Evolutionary conservation across 495 filamentous ascomycete species (phyloP), one percentile per base, ranked within the genome.

Genomic region (Penicillium psychrofluorescens): DNA sequence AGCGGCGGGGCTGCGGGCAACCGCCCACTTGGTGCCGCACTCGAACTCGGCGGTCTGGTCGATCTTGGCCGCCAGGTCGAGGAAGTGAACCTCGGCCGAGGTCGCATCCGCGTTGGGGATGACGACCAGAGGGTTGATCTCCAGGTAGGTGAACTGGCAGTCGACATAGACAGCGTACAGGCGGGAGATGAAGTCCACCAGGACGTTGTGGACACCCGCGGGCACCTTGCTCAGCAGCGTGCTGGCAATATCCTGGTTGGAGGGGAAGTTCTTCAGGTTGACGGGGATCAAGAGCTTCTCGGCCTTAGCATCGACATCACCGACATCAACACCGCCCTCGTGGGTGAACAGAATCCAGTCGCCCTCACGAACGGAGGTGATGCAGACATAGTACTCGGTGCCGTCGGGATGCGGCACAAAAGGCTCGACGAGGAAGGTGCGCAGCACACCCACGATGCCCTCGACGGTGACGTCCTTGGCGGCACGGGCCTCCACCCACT

Each of bases 341-440:
- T 97, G 88, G 50, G 88, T 95, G 78, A 98, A 98, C 59, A 97
- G 88, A 68, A 99, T 96, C 88, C 88, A 95, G 71, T 99, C 92
- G 60, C 94, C 92, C 80, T 89, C 85, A 78, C 86, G 80, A 54
- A 90, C 84, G 49, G 85, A 91, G 74, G 92, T 81, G 66, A 90
- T 89, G 83, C 95, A 95, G 72, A 99, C 95, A 71, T 99, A 99
- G 74, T 96, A 96, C 64, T 98, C 92, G 41, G 90, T 95, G 61
- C 85, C 82, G 42, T 82, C 70, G 43, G 89, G 85, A 71, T 99
- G 92, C 46, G 94, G 92, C 43, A 95, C 88, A 62, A 99, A 96
- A 13, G 94, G 92, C 79, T 99, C 92, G 49, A 99, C 91, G 35
- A 99, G 78, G 80, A 99, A 99, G 50, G 90, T 83, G 58, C 90